Conservation (phyloP, 2,329 filamentous ascomycete species). For the Nannizziopsis barbatae region DNA sequence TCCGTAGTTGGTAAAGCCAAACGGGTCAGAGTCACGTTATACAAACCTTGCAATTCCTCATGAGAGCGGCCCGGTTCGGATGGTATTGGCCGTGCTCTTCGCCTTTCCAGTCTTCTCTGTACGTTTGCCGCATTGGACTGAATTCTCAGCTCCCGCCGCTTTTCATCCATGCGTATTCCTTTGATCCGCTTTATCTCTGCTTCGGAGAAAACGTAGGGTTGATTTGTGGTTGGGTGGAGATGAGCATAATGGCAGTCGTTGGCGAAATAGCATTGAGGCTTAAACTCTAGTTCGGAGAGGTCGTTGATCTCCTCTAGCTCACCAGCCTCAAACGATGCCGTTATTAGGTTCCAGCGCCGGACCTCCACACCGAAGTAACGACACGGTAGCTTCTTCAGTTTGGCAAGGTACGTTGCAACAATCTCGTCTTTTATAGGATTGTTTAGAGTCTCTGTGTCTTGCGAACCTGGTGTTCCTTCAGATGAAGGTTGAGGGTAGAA, state of each 20-base stretch:
- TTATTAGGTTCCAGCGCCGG: slow-evolving; percentile 8
- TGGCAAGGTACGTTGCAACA: slow-evolving; percentile 19
- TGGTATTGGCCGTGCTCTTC: too few relatives aligned
- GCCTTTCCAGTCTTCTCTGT: too few relatives aligned
- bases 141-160: neutral
- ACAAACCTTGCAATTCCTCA: too few relatives aligned
- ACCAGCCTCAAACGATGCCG: neutral
- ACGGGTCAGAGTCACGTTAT: too few relatives aligned
- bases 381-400: slow-evolving; percentile 21
- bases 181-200: slow-evolving; percentile 13
- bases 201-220: slow-evolving; percentile 15
- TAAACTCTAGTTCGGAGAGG: slow-evolving; percentile 5
- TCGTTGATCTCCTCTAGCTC: neutral
- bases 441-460: neutral
- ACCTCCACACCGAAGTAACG: slow-evolving; percentile 18
- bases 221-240: slow-evolving; percentile 12
- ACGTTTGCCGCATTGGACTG: too few relatives aligned
- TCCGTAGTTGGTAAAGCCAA: too few relatives aligned
- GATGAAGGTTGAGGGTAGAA: slow-evolving; percentile 17
- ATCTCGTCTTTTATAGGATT: slow-evolving; percentile 20
- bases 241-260: slow-evolving; percentile 25
- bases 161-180: slow-evolving; percentile 3
- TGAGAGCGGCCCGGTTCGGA: too few relatives aligned
- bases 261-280: slow-evolving; percentile 20
- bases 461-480: neutral